A percentile compares a stretch with the other conserved stretches of the same genome.
phyloP scores from a whole-genome alignment of 2,329 filamentous ascomycete genomes.

The Chaetomium olivaceum region DNA sequence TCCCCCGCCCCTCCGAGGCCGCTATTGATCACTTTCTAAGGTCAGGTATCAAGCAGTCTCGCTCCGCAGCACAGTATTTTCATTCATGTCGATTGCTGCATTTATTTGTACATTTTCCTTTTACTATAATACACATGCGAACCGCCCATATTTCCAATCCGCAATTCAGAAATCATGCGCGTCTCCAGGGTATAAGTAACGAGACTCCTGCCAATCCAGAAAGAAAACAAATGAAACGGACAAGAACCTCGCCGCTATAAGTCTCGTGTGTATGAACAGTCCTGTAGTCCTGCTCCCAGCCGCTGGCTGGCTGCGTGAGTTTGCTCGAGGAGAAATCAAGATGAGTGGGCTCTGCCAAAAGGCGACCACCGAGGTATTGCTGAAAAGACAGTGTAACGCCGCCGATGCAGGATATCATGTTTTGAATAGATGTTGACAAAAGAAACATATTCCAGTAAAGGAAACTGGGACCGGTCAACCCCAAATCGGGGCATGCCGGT shows the following conservation, averaged over 20 bases:
- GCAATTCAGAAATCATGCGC: background rate
- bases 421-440: conserved; percentile 4
- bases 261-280: background rate
- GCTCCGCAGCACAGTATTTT: background rate
- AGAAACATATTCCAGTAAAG: background rate
- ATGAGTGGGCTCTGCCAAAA: background rate
- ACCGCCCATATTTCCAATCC: background rate
- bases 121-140: background rate
- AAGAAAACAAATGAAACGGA: background rate
- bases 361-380: background rate
- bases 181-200: background rate
- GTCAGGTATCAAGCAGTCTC: background rate
- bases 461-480: conserved; percentile 38
- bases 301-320: background rate
- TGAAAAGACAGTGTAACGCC: conserved; percentile 3
- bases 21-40: background rate
- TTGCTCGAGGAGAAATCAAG: background rate
- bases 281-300: background rate
- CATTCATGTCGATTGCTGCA: background rate
- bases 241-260: background rate
- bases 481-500: conserved; percentile 58
- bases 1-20: background rate
- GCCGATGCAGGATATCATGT: conserved; percentile 15
- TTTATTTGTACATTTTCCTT: background rate
- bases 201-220: background rate